phyloP scores from a whole-genome alignment of 2,329 filamentous ascomycete genomes.

The Hyphodiscus sp. region DNA sequence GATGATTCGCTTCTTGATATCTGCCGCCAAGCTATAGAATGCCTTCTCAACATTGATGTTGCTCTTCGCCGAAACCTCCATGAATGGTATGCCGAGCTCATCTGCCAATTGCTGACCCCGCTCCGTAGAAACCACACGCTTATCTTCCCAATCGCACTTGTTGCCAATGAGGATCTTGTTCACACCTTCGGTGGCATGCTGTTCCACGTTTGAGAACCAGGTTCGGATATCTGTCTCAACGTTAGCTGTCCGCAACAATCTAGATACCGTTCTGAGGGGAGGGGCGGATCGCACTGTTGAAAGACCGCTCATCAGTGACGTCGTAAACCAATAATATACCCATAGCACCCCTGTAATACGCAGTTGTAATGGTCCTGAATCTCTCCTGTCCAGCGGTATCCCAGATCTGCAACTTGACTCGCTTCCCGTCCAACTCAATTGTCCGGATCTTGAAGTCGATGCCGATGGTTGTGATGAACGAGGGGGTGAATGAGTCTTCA shows the following conservation, averaged over 20 bases:
- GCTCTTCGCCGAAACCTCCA: conserved; percentile 97
- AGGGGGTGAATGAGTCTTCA: conserved; percentile 98
- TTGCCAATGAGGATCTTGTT: conserved; percentile 99
- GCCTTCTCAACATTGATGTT: conserved; percentile 99
- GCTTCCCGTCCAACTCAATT: conserved; percentile 97
- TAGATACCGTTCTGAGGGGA: not conserved
- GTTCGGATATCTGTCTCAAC: conserved; percentile 77
- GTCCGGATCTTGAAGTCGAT: conserved; percentile 99
- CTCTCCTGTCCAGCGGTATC: conserved; percentile 97
- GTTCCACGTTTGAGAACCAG: conserved; percentile 99
- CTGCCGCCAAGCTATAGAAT: conserved; percentile 88
- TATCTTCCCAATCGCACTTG: conserved; percentile 99
- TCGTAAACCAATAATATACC: conserved; percentile 97
- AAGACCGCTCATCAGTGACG: conserved; percentile 98
- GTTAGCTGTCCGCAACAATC: not conserved
- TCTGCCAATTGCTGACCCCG: conserved; percentile 89
- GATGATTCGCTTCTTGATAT: conserved; percentile 98
- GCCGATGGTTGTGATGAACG: conserved; percentile 99
- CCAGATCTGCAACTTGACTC: conserved; percentile 99
- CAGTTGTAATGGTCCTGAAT: conserved; percentile 97
- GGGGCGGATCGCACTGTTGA: conserved; percentile 65
- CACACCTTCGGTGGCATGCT: conserved; percentile 96
- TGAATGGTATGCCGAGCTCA: conserved; percentile 95
- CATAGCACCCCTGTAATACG: conserved; percentile 98
- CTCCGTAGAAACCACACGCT: conserved; percentile 88